A percentile compares a stretch with the other conserved stretches of the same genome.
phyloP scores from a whole-genome alignment of 2,329 filamentous ascomycete genomes.

The Fusarium citri region DNA sequence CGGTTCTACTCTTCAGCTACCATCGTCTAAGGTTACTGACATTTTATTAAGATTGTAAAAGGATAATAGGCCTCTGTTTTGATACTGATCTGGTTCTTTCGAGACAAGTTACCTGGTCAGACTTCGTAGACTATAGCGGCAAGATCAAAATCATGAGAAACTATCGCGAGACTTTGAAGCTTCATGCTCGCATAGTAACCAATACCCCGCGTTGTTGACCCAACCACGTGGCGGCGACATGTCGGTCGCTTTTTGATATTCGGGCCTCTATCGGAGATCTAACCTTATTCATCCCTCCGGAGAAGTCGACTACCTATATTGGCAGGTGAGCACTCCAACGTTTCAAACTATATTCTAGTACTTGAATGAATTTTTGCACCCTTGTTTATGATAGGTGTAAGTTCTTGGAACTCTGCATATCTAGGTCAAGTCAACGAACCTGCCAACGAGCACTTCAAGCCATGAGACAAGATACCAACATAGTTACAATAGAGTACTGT shows the following conservation, averaged over 20 bases:
- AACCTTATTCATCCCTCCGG: neutral
- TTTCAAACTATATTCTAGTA: neutral
- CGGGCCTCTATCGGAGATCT: slow-evolving; percentile 23
- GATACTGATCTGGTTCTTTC: neutral
- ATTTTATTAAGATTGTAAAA: accelerated
- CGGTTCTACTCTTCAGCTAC: no score
- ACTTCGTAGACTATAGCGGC: neutral
- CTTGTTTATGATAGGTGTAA: no score
- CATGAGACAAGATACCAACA: no score
- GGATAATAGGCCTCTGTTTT: accelerated
- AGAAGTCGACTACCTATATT: neutral
- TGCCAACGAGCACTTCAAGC: no score
- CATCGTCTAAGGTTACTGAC: accelerated
- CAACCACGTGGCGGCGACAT: slow-evolving; percentile 20
- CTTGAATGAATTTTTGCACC: no score
- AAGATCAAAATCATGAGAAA: neutral
- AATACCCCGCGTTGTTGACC: slow-evolving; percentile 6
- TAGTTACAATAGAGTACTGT: no score
- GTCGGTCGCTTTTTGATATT: slow-evolving; percentile 10
- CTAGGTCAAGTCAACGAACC: no score
- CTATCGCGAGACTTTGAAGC: neutral
- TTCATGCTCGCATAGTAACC: neutral
- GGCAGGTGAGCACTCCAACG: neutral
- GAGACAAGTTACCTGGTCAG: neutral
- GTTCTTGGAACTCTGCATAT: no score